Conservation (phyloP, 495 filamentous ascomycete species). For the Aspergillus sclerotiicarbonarius region DNA sequence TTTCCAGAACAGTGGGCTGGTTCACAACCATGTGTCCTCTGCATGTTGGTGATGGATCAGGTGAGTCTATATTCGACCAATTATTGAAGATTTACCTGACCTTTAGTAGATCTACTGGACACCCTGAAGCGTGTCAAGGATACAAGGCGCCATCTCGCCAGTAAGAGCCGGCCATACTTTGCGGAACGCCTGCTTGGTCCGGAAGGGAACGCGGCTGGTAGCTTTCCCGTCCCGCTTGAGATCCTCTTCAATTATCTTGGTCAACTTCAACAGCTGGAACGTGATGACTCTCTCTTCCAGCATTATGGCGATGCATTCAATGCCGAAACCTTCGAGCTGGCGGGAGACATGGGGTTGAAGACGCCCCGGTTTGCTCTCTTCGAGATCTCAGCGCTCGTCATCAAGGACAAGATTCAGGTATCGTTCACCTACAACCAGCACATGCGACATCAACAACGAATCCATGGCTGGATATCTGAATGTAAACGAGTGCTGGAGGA, state of each 20-base stretch:
- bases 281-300: constrained; percentile 57
- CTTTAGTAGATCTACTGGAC: constrained; percentile 26
- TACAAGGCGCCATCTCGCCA: constrained; percentile 34
- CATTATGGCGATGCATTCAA: constrained; percentile 52
- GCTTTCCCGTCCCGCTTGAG: constrained; percentile 59
- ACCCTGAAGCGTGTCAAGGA: constrained; percentile 50
- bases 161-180: constrained; percentile 48
- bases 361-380: constrained; percentile 60
- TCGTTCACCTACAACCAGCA: constrained; percentile 61
- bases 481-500: constrained; percentile 59
- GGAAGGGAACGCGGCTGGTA: constrained; percentile 35
- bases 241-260: constrained; percentile 67
- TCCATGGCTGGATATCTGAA: constrained; percentile 58
- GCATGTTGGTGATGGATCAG: constrained; percentile 25
- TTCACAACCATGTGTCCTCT: constrained; percentile 58
- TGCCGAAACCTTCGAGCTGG: constrained; percentile 39
- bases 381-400: constrained; percentile 58
- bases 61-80: constrained; percentile 21
- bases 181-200: constrained; percentile 50
- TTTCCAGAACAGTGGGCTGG: constrained; percentile 60
- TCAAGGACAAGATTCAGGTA: constrained; percentile 58
- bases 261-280: constrained; percentile 57
- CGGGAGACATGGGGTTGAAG: constrained; percentile 45
- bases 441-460: constrained; percentile 55
- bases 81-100: background rate